Percentiles rank a stretch among this genome's conserved stretches.
These are phyloP conservation scores for Saxophila tyrrhenica DNA, from an alignment of 495 filamentous ascomycete species.

Conservation along the genomic window DNA sequence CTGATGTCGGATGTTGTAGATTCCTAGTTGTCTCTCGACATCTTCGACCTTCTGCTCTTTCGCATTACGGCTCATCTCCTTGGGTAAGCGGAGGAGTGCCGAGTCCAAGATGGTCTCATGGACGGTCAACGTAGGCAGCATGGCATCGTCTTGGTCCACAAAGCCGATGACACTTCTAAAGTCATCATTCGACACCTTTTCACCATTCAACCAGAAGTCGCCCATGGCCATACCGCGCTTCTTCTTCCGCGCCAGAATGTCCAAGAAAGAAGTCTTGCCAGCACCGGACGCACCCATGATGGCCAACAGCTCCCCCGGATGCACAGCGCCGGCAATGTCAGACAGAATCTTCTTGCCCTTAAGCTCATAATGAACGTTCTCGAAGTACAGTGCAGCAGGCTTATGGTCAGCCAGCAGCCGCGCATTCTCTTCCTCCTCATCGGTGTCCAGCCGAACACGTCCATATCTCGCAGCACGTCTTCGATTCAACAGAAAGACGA, in stretches of 20 bases:
- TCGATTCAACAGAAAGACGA: slow-evolving; percentile 81
- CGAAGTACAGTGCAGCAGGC: slow-evolving; percentile 77
- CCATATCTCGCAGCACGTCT: slow-evolving; percentile 53
- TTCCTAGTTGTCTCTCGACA: slow-evolving; percentile 90
- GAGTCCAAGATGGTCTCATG: slow-evolving; percentile 96
- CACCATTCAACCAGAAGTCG: slow-evolving; percentile 88
- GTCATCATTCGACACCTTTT: slow-evolving; percentile 73
- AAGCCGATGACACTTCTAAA: slow-evolving; percentile 90
- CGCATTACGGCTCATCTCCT: slow-evolving; percentile 72
- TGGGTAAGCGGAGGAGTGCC: slow-evolving; percentile 76
- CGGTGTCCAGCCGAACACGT: slow-evolving; percentile 65
- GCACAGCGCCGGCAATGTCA: slow-evolving; percentile 69
- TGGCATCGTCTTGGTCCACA: slow-evolving; percentile 96
- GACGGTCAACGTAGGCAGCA: slow-evolving; percentile 92
- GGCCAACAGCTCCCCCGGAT: slow-evolving; percentile 82
- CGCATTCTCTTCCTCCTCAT: slow-evolving; percentile 77
- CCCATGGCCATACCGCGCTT: slow-evolving; percentile 73
- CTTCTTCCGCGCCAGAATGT: slow-evolving; percentile 95
- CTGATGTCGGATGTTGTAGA: slow-evolving; percentile 82
- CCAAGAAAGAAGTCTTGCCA: slow-evolving; percentile 93
- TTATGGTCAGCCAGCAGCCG: slow-evolving; percentile 85
- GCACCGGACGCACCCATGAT: slow-evolving; percentile 98
- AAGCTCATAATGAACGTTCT: slow-evolving; percentile 74
- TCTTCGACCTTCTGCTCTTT: slow-evolving; percentile 87
- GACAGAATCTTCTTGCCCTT: slow-evolving; percentile 80